These are phyloP conservation scores for Hordeum pubiflorum DNA, from an alignment of 202 grass and related monocot species.

Conservation along the genomic window DNA sequence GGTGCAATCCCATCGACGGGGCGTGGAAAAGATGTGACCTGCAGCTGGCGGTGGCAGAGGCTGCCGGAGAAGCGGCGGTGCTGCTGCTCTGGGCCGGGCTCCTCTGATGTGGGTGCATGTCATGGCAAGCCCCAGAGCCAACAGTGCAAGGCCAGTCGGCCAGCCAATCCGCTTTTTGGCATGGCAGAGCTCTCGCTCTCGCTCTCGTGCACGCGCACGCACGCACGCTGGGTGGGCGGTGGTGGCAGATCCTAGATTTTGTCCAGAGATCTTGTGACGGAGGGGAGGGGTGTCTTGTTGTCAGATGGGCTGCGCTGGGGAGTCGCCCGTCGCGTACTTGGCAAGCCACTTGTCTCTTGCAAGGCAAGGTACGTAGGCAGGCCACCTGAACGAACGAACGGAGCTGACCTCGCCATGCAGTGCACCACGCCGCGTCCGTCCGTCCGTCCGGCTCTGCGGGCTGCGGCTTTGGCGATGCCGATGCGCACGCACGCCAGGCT, in stretches of 20 bases:
- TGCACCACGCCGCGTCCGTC: background rate
- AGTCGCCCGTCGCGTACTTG: background rate
- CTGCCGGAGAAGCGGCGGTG: background rate
- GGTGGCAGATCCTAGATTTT: constrained; percentile 27
- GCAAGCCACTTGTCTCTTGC: constrained; percentile 30
- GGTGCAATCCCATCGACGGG: background rate
- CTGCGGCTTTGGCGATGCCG: background rate
- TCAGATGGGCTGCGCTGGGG: background rate
- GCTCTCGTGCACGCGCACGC: no score
- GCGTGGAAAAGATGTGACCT: background rate
- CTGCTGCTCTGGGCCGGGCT: background rate
- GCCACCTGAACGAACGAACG: background rate
- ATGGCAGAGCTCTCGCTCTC: background rate
- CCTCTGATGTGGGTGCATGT: background rate
- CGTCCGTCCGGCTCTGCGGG: no score
- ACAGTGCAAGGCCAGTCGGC: background rate
- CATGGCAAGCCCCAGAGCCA: background rate
- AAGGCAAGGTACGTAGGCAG: constrained; percentile 15
- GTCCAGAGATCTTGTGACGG: constrained; percentile 26
- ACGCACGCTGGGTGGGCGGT: background rate
- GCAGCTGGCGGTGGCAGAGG: background rate
- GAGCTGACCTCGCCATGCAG: constrained; percentile 17
- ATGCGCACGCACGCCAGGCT: background rate
- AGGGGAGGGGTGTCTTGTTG: background rate
- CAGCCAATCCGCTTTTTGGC: background rate